phyloP scores from a whole-genome alignment of 1,284 basidiomycete genomes.

The Trichosporon sp. region DNA sequence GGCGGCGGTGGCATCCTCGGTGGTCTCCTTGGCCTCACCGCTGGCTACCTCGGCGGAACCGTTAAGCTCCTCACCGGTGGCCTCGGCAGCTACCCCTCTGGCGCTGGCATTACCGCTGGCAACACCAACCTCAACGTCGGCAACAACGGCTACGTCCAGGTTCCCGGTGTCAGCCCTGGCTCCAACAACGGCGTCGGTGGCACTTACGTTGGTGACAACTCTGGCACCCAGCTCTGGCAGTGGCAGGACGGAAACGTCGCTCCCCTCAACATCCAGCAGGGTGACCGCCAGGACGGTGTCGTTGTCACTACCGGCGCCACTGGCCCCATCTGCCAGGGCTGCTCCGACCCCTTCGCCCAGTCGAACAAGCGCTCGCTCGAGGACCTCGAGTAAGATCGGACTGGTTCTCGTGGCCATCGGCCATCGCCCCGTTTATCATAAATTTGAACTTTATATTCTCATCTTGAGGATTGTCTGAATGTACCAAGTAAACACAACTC shows the following conservation, averaged over 20 bases:
- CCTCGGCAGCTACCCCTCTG: slow-evolving; percentile 17
- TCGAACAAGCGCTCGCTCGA: slow-evolving; percentile 8
- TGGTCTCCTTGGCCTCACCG: slow-evolving; percentile 11
- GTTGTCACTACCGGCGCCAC: not conserved
- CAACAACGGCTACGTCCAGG: slow-evolving; percentile 19
- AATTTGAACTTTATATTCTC: slow-evolving; percentile 14
- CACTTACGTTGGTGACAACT: slow-evolving; percentile 17
- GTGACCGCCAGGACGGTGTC: slow-evolving; percentile 10
- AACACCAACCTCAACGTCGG: slow-evolving; percentile 13
- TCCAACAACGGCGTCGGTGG: slow-evolving; percentile 13
- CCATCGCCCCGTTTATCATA: not conserved
- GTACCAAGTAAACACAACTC: slow-evolving; percentile 8
- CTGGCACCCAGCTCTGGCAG: slow-evolving; percentile 16
- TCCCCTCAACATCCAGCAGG: slow-evolving; percentile 12
- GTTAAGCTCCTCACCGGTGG: slow-evolving; percentile 16
- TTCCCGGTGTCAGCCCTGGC: slow-evolving; percentile 9
- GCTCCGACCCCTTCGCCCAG: slow-evolving; percentile 11
- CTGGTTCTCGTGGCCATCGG: not conserved
- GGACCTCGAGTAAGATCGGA: slow-evolving; percentile 6
- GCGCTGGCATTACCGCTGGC: slow-evolving; percentile 6
- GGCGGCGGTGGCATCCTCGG: slow-evolving; percentile 15
- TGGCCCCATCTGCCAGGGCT: slow-evolving; percentile 11
- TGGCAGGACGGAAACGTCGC: slow-evolving; percentile 16
- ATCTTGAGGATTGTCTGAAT: not conserved
- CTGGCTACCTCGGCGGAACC: slow-evolving; percentile 12